A percentile compares a stretch with the other conserved stretches of the same genome.
phyloP scores from a whole-genome alignment of 2,329 filamentous ascomycete species.

The Fusarium camptoceras region DNA sequence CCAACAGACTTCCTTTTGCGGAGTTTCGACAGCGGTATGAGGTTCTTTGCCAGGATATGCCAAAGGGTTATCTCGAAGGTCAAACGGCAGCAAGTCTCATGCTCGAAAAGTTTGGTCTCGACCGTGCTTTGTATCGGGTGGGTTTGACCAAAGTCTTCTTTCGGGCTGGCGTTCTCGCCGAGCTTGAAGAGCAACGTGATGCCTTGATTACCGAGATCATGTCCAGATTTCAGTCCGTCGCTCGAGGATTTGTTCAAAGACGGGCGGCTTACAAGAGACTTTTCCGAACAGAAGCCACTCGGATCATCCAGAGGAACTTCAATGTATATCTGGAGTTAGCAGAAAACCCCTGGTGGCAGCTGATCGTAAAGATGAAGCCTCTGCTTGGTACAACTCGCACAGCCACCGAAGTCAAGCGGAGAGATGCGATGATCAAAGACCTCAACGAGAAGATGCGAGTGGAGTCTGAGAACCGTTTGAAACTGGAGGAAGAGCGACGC shows the following conservation, averaged over 20 bases:
- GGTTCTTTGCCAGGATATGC: constrained; percentile 89
- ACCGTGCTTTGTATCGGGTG: constrained; percentile 88
- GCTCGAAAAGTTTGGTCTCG: constrained; percentile 87
- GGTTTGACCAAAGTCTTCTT: constrained; percentile 99
- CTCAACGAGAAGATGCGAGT: constrained; percentile 85
- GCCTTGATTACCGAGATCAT: constrained; percentile 94
- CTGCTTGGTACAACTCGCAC: constrained; percentile 92
- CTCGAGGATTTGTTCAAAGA: constrained; percentile 88
- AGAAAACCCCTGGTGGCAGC: constrained; percentile 96
- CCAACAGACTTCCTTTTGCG: constrained; percentile 89
- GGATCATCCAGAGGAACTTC: constrained; percentile 95
- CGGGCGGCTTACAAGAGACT: constrained; percentile 91
- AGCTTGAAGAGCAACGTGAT: constrained; percentile 96
- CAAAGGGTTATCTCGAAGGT: constrained; percentile 90
- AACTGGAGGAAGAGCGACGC: constrained; percentile 89
- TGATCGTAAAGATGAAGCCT: constrained; percentile 95
- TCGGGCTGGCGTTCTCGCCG: constrained; percentile 92
- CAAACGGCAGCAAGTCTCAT: constrained; percentile 88
- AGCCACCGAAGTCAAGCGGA: constrained; percentile 91
- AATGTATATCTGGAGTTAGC: constrained; percentile 90
- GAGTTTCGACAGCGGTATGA: constrained; percentile 98
- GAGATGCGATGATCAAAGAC: constrained; percentile 91
- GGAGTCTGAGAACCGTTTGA: constrained; percentile 79
- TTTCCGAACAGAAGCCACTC: constrained; percentile 92
- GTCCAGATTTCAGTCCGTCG: constrained; percentile 90